Evolutionary conservation across 2,329 filamentous ascomycete species (phyloP), one percentile per base, ranked within the genome.

Genomic region (Colletotrichum neosansevieriae): DNA sequence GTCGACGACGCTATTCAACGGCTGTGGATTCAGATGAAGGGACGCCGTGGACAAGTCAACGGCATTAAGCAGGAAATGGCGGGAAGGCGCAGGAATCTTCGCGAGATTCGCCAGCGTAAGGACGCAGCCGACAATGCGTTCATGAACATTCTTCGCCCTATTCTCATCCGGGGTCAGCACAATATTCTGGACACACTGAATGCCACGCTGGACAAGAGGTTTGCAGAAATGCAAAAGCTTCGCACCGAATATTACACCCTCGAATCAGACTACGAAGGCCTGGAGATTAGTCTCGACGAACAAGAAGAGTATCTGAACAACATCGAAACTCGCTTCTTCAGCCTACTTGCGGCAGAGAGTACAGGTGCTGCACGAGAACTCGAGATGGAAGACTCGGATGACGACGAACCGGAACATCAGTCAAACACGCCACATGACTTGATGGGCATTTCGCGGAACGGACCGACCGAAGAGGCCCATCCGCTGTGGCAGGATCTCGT

Each of bases 401-500:
- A 68, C n/a, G 64, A 65, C 13, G 32, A 53, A 17, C 60, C 45
- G n/a, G 63, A 42, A 32, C 36, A 66, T 6, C 44, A 42, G 44
- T n/a, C 34, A 6, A 73, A 75, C 24, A 66, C 78, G 38, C 80
- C 80, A 4, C 68, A 75, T 13, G 74, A 78, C 42, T 70, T 82
- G 3, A 73, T 73, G 53, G 80, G 80, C 2, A 82, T 82, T 7
- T 76, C 76, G 3, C 73, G 73, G 0, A 71, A 78, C 29, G 76
- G 78, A 1, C 74, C 78, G 4, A 70, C 73, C 1, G 80, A 82
- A 61, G 81, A 83, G 44, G 73, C 81, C 1, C 84, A 87, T 68
- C 85, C 85, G 2, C 75, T 84, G 3, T 87, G 85, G 70, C 71
- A 76, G 11, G 75, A 80, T 17, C 77, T 87, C 6, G 78, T 83